A percentile compares a stretch with the other conserved stretches of the same genome.
These are phyloP conservation scores for Saposhnikovia divaricata DNA, from an alignment of 129 eudicot species.

Conservation along the genomic window DNA sequence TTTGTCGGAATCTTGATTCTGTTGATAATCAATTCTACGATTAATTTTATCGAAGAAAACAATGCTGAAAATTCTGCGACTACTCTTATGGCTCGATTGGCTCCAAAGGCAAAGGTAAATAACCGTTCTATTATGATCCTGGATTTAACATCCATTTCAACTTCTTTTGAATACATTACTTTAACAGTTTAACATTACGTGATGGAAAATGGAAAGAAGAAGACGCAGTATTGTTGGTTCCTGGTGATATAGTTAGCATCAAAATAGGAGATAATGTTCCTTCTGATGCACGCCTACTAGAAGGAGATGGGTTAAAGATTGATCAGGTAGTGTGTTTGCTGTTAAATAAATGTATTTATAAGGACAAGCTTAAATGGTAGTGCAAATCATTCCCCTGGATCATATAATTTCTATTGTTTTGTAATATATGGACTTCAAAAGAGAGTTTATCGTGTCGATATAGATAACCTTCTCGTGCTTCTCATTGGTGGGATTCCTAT, in stretches of 20 bases:
- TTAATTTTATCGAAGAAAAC: slow-evolving; percentile 85
- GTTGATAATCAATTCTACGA: too few species aligned
- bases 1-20: too few species aligned
- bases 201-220: slow-evolving; percentile 81
- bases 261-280: slow-evolving; percentile 84
- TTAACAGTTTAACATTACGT: slow-evolving; percentile 15
- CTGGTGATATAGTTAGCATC: slow-evolving; percentile 80
- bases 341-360: background rate
- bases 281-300: slow-evolving; percentile 82
- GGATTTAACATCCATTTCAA: background rate
- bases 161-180: background rate
- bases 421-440: too few species aligned
- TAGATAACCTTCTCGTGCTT: too few species aligned
- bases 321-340: slow-evolving; percentile 48
- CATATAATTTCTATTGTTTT: slow-evolving; percentile 14
- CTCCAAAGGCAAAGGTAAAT: slow-evolving; percentile 77
- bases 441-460: too few species aligned
- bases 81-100: slow-evolving; percentile 88
- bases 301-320: slow-evolving; percentile 82
- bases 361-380: background rate
- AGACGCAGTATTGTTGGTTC: slow-evolving; percentile 69
- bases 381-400: background rate
- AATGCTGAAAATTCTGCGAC: slow-evolving; percentile 95
- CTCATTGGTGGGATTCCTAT: too few species aligned
- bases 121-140: background rate